Percentiles rank a stretch among this genome's conserved stretches.
Conservation (phyloP, 1,284 basidiomycete species). For the Apiotrichum sp. region DNA sequence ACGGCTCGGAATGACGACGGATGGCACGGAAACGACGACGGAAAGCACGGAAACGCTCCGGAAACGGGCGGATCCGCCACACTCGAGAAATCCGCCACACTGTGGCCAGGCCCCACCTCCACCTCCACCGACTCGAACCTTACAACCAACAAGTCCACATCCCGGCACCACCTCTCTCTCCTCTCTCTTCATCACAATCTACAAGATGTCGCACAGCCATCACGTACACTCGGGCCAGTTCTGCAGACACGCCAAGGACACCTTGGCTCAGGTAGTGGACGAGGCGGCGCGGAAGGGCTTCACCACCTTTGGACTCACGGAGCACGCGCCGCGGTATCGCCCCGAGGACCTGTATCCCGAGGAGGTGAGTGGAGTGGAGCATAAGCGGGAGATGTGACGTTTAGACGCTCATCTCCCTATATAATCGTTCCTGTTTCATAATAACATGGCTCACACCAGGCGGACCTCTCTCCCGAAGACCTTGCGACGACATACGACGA, state of each 20-base stretch:
- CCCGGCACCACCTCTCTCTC: background rate
- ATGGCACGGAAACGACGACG: too few species aligned
- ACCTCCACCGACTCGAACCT: background rate
- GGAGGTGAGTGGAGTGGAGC: constrained; percentile 58
- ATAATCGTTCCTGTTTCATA: background rate
- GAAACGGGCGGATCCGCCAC: too few species aligned
- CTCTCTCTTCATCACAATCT: background rate
- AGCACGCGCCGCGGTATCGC: constrained; percentile 87
- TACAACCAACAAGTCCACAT: too few species aligned
- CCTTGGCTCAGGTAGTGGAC: constrained; percentile 69
- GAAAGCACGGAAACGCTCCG: too few species aligned
- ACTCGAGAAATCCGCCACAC: too few species aligned
- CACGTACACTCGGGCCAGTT: constrained; percentile 97
- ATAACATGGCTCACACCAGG: constrained; percentile 4
- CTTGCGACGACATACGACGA: constrained; percentile 25
- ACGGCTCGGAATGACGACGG: too few species aligned
- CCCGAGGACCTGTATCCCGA: constrained; percentile 83
- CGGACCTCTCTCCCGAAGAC: constrained; percentile 38
- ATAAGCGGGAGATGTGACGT: too few species aligned
- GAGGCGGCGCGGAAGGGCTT: constrained; percentile 76
- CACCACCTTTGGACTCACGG: constrained; percentile 78
- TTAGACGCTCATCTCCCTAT: too few species aligned
- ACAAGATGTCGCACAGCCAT: constrained; percentile 73
- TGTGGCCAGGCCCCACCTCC: too few species aligned
- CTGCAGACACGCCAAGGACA: constrained; percentile 77